A percentile compares a stretch with the other conserved stretches of the same genome.
phyloP scores from a whole-genome alignment of 73 alveolate species.

The Paramecium sexaurelia region DNA sequence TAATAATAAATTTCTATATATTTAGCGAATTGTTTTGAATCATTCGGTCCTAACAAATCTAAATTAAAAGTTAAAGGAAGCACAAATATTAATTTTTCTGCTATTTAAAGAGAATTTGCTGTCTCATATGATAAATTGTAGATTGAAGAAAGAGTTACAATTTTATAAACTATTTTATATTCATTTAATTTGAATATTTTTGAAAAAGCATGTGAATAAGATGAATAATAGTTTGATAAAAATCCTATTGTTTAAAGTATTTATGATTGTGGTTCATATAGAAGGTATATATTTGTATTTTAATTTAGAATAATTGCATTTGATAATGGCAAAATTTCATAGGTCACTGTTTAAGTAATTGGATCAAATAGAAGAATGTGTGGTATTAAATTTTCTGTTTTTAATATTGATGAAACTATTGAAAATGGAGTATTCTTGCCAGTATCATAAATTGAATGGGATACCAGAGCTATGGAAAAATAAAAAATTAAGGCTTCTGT shows the following conservation, averaged over 20 bases:
- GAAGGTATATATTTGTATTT: neutral
- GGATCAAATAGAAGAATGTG: conserved; percentile 58
- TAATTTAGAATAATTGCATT: neutral
- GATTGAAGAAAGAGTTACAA: conserved; percentile 33
- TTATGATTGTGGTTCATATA: conserved; percentile 50
- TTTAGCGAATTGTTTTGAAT: conserved; percentile 42
- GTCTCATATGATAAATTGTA: conserved; percentile 13
- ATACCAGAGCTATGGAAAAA: conserved; percentile 23
- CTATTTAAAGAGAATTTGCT: conserved; percentile 24
- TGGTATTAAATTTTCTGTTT: conserved; percentile 29
- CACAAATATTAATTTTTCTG: neutral
- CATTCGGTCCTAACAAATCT: conserved; percentile 48
- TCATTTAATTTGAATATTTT: conserved; percentile 44
- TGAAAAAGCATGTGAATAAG: conserved; percentile 44
- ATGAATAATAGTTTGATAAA: conserved; percentile 15
- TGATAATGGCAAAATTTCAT: conserved; percentile 33
- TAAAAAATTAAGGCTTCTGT: conserved; percentile 34
- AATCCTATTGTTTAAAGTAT: conserved; percentile 38
- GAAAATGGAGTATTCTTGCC: conserved; percentile 48
- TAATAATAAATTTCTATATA: neutral
- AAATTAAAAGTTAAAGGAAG: conserved; percentile 22
- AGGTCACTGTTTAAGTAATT: conserved; percentile 7
- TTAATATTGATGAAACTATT: neutral
- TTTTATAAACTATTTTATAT: conserved; percentile 7
- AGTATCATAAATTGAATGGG: conserved; percentile 39